phyloP scores from a whole-genome alignment of 2,329 filamentous ascomycete species.

The Zalaria sp. region DNA sequence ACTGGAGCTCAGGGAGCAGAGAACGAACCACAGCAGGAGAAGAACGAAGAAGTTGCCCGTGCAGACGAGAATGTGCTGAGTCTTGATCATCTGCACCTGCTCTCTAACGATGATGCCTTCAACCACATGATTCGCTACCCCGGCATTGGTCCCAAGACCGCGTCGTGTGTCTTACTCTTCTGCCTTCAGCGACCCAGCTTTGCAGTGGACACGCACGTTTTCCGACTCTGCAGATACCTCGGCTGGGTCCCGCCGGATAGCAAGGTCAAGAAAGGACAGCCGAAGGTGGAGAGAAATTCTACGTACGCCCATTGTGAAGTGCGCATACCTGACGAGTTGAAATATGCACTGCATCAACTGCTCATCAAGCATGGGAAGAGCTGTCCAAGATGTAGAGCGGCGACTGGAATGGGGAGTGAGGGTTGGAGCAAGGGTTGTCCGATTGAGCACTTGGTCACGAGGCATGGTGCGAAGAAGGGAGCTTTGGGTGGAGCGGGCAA shows the following conservation, averaged over 20 bases:
- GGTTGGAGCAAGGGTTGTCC: slow-evolving; percentile 51
- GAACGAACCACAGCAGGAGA: slow-evolving; percentile 35
- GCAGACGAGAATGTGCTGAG: slow-evolving; percentile 48
- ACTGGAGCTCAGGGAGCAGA: slow-evolving; percentile 23
- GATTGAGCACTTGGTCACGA: slow-evolving; percentile 47
- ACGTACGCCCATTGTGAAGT: slow-evolving; percentile 48
- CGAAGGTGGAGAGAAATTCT: slow-evolving; percentile 32
- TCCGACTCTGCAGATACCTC: slow-evolving; percentile 47
- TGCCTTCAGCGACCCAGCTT: slow-evolving; percentile 50
- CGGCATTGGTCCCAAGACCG: slow-evolving; percentile 53
- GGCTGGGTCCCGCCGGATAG: slow-evolving; percentile 40
- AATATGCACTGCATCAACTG: slow-evolving; percentile 48
- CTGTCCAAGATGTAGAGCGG: slow-evolving; percentile 46
- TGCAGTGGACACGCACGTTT: slow-evolving; percentile 54
- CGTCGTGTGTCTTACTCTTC: slow-evolving; percentile 50
- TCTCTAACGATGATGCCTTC: slow-evolving; percentile 43
- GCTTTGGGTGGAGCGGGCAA: slow-evolving; percentile 46
- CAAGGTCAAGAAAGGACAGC: slow-evolving; percentile 25
- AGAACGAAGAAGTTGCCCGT: slow-evolving; percentile 42
- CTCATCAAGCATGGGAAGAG: slow-evolving; percentile 48
- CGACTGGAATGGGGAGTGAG: slow-evolving; percentile 44
- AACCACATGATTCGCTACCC: slow-evolving; percentile 42
- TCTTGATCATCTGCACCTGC: slow-evolving; percentile 44
- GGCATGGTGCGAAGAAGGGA: slow-evolving; percentile 41
- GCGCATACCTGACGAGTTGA: slow-evolving; percentile 45